phyloP scores from a whole-genome alignment of 2,329 filamentous ascomycete genomes.

The Penicillium nordicum region DNA sequence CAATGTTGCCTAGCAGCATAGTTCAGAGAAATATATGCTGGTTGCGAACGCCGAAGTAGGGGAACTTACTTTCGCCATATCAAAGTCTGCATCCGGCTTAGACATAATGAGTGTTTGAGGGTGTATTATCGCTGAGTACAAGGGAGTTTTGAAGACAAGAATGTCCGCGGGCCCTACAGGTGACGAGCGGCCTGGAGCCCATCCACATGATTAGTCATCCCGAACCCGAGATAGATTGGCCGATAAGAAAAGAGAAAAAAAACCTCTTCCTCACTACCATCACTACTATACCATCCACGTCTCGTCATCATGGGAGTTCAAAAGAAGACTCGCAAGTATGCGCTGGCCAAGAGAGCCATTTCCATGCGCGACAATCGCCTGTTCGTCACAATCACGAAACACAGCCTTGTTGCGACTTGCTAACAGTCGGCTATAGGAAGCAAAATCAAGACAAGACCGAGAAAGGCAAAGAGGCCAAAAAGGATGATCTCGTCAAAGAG shows the following conservation, averaged over 20 bases:
- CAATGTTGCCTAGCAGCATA: neutral
- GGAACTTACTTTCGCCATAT: neutral
- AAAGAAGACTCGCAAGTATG: constrained; percentile 92
- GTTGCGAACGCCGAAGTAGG: neutral
- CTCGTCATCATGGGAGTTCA: constrained; percentile 70
- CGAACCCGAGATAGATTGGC: neutral
- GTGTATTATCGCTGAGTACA: neutral
- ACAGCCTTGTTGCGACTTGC: neutral
- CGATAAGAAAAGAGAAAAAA: constrained; percentile 6
- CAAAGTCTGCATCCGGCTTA: neutral
- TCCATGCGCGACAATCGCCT: constrained; percentile 75
- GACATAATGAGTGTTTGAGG: neutral
- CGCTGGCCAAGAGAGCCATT: constrained; percentile 76
- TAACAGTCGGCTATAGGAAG: constrained; percentile 14
- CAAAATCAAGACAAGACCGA: constrained; percentile 19
- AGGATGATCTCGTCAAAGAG: constrained; percentile 25
- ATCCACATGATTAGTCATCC: neutral
- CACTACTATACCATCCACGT: neutral
- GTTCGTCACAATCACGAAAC: constrained; percentile 21
- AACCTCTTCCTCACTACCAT: neutral
- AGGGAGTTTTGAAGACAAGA: neutral
- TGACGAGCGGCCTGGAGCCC: neutral
- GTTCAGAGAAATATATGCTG: neutral
- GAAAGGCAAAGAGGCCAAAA: constrained; percentile 15
- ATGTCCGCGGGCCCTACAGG: neutral